Evolutionary conservation across 2,329 filamentous ascomycete species (phyloP).

Genomic region (Graphiopsis chlorocephala): DNA sequence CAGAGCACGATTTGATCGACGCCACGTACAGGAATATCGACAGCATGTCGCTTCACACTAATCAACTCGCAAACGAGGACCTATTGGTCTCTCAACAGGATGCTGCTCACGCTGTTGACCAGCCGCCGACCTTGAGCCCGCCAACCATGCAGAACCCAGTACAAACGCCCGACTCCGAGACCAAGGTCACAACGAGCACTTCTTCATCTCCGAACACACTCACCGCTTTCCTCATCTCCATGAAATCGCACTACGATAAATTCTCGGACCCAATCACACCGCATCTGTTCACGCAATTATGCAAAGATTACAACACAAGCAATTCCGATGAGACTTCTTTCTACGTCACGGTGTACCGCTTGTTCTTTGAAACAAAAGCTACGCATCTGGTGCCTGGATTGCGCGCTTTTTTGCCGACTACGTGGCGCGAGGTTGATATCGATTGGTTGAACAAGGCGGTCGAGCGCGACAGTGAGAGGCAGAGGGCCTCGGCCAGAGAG

Average conservation of each 20-base stretch:
- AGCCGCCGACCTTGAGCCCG: background rate
- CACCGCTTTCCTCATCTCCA: background rate
- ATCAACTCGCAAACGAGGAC: background rate
- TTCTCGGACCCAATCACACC: background rate
- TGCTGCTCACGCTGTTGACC: background rate
- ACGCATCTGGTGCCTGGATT: conserved; percentile 18
- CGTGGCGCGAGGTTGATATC: conserved; percentile 19
- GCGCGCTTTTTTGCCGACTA: conserved; percentile 18
- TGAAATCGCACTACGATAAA: background rate
- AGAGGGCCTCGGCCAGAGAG: background rate
- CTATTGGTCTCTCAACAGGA: background rate
- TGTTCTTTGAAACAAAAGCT: conserved; percentile 17
- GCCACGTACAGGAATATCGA: background rate
- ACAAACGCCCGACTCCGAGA: background rate
- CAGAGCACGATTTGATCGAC: background rate
- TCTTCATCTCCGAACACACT: background rate
- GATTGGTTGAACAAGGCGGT: conserved; percentile 18
- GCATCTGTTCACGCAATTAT: background rate
- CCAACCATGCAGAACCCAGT: background rate
- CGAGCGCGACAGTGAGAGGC: conserved; percentile 2
- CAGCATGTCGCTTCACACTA: background rate
- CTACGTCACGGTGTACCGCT: conserved; percentile 20
- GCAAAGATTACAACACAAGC: conserved; percentile 18
- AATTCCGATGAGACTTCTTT: conserved; percentile 18
- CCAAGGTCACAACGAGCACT: background rate